phyloP scores from a whole-genome alignment of 2,329 filamentous ascomycete genomes.

The Hypoxylon sp. region DNA sequence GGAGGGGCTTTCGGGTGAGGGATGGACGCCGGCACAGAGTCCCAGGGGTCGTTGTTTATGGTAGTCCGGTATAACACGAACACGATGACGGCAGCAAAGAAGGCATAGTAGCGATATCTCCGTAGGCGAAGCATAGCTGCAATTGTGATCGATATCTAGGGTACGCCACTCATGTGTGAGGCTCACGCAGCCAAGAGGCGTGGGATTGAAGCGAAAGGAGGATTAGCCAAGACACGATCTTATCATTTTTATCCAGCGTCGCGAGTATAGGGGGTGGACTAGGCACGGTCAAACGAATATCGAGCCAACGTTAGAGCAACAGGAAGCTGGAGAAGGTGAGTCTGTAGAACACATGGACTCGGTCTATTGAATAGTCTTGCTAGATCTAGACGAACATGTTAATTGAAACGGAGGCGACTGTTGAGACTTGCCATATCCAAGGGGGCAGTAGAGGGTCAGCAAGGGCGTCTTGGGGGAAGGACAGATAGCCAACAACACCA shows the following conservation, averaged over 20 bases:
- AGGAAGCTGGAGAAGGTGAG: constrained; percentile 4
- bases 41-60: constrained; percentile 41
- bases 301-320: constrained; percentile 11
- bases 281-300: neutral
- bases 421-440: constrained; percentile 1
- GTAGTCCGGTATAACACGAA: constrained; percentile 40
- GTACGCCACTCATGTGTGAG: constrained; percentile 1
- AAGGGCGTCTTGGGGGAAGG: too few species aligned
- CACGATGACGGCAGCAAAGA: constrained; percentile 41
- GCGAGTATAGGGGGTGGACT: constrained; percentile 4
- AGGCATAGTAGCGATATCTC: constrained; percentile 44
- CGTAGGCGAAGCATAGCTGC: constrained; percentile 41
- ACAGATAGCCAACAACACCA: constrained; percentile 21
- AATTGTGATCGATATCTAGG: constrained; percentile 2
- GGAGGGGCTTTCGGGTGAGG: constrained; percentile 26
- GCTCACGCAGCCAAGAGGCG: constrained; percentile 1
- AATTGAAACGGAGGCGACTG: constrained; percentile 1
- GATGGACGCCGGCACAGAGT: constrained; percentile 37
- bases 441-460: too few species aligned
- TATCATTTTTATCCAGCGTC: constrained; percentile 26
- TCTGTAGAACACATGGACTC: constrained; percentile 11
- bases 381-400: constrained; percentile 1
- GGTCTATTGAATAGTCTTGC: constrained; percentile 4
- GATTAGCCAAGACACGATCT: constrained; percentile 25
- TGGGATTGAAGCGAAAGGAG: constrained; percentile 7